Percentiles rank a stretch among this genome's conserved stretches.
phyloP scores from a whole-genome alignment of 345 rosid species.

The Corymbia maculata region DNA sequence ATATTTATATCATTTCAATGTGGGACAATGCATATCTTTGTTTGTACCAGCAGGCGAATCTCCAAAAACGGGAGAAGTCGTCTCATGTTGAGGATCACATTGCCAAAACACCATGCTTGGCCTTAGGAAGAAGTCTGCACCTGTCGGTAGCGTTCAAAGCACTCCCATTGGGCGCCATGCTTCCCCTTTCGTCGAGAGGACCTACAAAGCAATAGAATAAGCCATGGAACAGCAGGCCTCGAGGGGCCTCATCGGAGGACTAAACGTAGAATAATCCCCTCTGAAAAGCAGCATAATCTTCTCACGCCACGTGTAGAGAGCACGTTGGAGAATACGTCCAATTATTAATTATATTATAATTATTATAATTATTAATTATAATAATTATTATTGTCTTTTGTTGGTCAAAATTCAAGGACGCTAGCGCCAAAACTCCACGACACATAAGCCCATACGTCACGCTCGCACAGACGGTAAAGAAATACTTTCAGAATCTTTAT shows the following conservation, averaged over 20 bases:
- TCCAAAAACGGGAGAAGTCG: background rate
- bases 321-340: background rate
- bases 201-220: background rate
- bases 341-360: background rate
- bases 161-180: background rate
- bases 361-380: background rate
- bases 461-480: background rate
- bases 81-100: background rate
- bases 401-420: background rate
- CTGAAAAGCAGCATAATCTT: background rate
- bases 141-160: background rate
- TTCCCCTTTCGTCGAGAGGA: background rate
- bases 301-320: background rate
- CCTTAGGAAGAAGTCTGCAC: background rate
- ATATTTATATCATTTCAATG: too few relatives aligned
- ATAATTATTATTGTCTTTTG: background rate
- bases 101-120: background rate
- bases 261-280: background rate
- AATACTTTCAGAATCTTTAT: background rate
- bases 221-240: background rate
- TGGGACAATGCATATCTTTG: too few relatives aligned
- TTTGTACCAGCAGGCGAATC: background rate
- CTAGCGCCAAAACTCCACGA: background rate
- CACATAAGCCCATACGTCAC: background rate
- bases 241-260: background rate